phyloP scores from a whole-genome alignment of 2,329 filamentous ascomycete genomes.

The Verticillium alfalfae region DNA sequence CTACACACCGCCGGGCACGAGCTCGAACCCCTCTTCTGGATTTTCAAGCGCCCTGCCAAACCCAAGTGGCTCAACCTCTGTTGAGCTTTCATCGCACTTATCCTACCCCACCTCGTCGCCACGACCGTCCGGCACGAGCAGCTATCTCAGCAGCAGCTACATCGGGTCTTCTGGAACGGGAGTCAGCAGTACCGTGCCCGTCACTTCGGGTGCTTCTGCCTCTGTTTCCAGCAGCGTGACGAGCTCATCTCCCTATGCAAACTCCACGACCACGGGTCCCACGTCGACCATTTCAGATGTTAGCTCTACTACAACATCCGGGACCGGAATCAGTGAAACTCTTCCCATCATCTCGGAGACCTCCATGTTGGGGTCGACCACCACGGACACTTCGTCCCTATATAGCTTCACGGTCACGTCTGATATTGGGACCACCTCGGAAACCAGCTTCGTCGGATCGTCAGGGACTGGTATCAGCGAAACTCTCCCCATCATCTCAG shows the following conservation, averaged over 20 bases:
- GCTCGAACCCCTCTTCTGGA: not conserved
- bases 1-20: not conserved
- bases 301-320: not conserved
- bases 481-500: not conserved
- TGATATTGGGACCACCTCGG: not conserved
- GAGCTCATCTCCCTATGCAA: not conserved
- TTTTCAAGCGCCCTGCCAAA: not conserved
- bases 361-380: no score
- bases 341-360: not conserved
- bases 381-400: not conserved
- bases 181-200: not conserved
- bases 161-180: not conserved
- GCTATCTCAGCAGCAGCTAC: not conserved
- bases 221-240: not conserved
- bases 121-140: not conserved
- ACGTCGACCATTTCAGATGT: not conserved
- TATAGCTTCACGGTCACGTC: not conserved
- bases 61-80: not conserved
- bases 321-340: not conserved
- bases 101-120: conserved; percentile 4
- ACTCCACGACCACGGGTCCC: not conserved
- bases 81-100: conserved; percentile 5
- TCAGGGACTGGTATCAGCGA: not conserved
- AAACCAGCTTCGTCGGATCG: not conserved
- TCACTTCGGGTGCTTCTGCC: not conserved